phyloP scores from a whole-genome alignment of 2,329 filamentous ascomycete genomes.

The Raffaelea albimanens region DNA sequence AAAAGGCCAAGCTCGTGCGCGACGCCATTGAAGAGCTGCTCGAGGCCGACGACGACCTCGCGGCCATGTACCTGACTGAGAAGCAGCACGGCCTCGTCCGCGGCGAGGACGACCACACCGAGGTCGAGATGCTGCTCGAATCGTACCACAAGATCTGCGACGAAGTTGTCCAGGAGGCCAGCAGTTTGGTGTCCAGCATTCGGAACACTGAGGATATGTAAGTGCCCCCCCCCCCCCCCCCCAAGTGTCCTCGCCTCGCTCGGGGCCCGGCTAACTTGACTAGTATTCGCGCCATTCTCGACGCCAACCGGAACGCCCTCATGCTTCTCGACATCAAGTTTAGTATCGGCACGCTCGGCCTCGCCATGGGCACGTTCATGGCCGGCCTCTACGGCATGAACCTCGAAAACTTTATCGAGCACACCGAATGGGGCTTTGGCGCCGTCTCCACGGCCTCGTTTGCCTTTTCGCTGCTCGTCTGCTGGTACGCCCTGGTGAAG shows the following conservation, averaged over 20 bases:
- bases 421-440: constrained; percentile 77
- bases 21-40: constrained; percentile 92
- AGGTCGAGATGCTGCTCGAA: constrained; percentile 93
- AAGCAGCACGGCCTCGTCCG: constrained; percentile 65
- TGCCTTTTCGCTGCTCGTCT: constrained; percentile 65
- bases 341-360: constrained; percentile 87
- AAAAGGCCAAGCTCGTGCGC: constrained; percentile 86
- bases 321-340: constrained; percentile 97
- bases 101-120: constrained; percentile 80
- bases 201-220: constrained; percentile 98
- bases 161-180: constrained; percentile 92
- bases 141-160: constrained; percentile 97
- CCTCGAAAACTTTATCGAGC: constrained; percentile 96
- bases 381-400: constrained; percentile 99
- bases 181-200: constrained; percentile 88
- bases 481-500: constrained; percentile 73
- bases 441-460: constrained; percentile 64
- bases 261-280: background rate
- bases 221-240: constrained; percentile 22
- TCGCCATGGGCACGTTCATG: constrained; percentile 88
- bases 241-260: too few relatives aligned
- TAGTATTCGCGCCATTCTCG: constrained; percentile 90
- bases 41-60: constrained; percentile 91
- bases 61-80: constrained; percentile 91
- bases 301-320: constrained; percentile 94